Conservation (phyloP, 495 filamentous ascomycete genomes). For the Tuber melanosporum region DNA sequence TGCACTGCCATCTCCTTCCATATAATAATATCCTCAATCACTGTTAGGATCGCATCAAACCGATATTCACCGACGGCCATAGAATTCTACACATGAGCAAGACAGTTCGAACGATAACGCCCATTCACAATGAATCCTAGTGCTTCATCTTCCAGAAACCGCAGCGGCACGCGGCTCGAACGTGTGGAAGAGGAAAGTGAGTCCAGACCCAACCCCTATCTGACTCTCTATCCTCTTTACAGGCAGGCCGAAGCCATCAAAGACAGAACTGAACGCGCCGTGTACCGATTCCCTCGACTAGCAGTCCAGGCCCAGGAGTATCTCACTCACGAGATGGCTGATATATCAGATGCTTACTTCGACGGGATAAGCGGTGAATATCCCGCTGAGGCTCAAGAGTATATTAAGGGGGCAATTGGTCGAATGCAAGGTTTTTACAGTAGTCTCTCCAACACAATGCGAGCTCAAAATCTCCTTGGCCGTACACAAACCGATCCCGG, state of each 20-base stretch:
- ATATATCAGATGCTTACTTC: background rate
- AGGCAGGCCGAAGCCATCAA: background rate
- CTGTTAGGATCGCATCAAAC: too few species aligned
- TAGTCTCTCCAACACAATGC: background rate
- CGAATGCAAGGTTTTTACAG: background rate
- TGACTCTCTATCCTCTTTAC: background rate
- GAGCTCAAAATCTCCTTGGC: rapidly evolving
- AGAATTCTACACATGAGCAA: background rate
- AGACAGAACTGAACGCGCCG: background rate
- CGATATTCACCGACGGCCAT: background rate
- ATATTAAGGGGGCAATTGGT: background rate
- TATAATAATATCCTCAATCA: background rate
- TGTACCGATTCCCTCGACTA: background rate
- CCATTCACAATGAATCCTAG: background rate
- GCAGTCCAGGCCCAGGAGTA: background rate
- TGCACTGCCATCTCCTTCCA: background rate
- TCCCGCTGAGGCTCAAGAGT: background rate
- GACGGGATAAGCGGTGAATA: background rate
- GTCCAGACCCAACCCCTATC: background rate
- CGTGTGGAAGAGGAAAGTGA: rapidly evolving
- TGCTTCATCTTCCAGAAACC: background rate
- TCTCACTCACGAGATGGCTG: background rate
- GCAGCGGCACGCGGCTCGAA: background rate
- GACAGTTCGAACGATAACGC: background rate
- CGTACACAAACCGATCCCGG: background rate